Conservation (phyloP, 2,329 filamentous ascomycete genomes). For the Plectosphaerella plurivora region DNA sequence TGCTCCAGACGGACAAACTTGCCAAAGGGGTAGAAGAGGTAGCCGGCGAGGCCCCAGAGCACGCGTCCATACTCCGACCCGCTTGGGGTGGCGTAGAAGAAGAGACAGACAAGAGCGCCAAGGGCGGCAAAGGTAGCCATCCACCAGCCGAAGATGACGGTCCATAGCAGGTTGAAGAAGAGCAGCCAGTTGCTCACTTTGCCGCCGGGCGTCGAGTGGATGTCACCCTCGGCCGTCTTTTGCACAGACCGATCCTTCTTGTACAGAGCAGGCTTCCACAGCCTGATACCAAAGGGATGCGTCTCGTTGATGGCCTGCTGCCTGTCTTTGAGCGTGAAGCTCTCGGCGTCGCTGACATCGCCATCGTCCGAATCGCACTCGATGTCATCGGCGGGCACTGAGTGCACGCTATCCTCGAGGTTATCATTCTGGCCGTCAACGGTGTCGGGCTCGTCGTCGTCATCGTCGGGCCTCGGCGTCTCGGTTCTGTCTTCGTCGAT, state of each 20-base stretch:
- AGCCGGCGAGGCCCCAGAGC: constrained; percentile 77
- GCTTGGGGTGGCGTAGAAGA: constrained; percentile 74
- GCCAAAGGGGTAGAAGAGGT: constrained; percentile 94
- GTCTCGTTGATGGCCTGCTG: constrained; percentile 98
- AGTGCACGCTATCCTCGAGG: constrained; percentile 19
- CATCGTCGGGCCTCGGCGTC: constrained; percentile 16
- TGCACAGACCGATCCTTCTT: constrained; percentile 97
- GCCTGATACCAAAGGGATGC: constrained; percentile 95
- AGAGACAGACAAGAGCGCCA: constrained; percentile 72
- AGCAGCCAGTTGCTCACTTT: constrained; percentile 80
- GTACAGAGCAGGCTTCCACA: constrained; percentile 98
- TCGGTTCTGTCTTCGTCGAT: constrained; percentile 13
- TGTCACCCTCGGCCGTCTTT: constrained; percentile 92
- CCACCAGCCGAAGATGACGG: constrained; percentile 93
- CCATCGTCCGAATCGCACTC: constrained; percentile 61
- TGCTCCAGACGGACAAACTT: constrained; percentile 92
- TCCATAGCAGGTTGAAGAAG: constrained; percentile 88
- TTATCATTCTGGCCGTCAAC: constrained; percentile 22
- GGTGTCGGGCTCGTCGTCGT: constrained; percentile 25
- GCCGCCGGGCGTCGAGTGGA: constrained; percentile 89
- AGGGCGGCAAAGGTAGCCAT: constrained; percentile 71
- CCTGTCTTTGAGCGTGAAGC: constrained; percentile 94
- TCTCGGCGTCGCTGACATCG: constrained; percentile 86
- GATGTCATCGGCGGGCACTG: constrained; percentile 20
- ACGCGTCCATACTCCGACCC: constrained; percentile 82